Base-by-base conservation (phyloP, 1,284 basidiomycete genomes). In the Moesziomyces antarcticus region DNA sequence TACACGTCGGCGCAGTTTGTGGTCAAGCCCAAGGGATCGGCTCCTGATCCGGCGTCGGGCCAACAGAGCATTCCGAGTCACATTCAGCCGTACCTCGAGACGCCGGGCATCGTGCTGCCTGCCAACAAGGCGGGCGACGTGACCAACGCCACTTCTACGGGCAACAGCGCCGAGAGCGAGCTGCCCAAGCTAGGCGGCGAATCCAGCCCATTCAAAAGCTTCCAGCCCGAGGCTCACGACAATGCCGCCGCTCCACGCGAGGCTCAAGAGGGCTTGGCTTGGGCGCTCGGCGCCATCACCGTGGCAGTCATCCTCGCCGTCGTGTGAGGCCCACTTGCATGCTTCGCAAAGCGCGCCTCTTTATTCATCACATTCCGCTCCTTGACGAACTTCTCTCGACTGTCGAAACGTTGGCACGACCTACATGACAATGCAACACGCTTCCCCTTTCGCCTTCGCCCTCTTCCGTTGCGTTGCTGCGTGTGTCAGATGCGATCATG, bases 1-100 rank as follows among this genome's bases (percentile, higher is more conserved):
- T 65, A 64, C 51, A 68, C 50, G 9, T 64, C 64, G 0, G 27
- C 60, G 6, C 42, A 47, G 18, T 65, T 69, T n/a, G 3, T 3
- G n/a, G 65, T 73, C 55, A 61, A 65, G 41, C 53, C 65, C 7
- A 60, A 61, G n/a, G 58, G 55, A 8, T 51, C 61, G 1, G 14
- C 46, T 13, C 71, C 71, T 0, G 61, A 60, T 16, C 50, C 64
- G 9, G 56, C 61, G 11, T 68, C 65, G 1, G 55, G 52, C 11
- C 71, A 73, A 37, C 21, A 37, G 1, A 27, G 21, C 20, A 62
- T 73, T 40, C 47, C 62, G 16, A 52, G 48, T 41, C 1, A 59
- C 27, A 41, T 52, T 14, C 56, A 69, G 18, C 66, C 66, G 5
- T 63, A 41, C 14, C 46, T 59, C 5, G 41, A 63, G 25, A 69